phyloP scores from a whole-genome alignment of 139 green algal species.

The Micractinium conductrix region DNA sequence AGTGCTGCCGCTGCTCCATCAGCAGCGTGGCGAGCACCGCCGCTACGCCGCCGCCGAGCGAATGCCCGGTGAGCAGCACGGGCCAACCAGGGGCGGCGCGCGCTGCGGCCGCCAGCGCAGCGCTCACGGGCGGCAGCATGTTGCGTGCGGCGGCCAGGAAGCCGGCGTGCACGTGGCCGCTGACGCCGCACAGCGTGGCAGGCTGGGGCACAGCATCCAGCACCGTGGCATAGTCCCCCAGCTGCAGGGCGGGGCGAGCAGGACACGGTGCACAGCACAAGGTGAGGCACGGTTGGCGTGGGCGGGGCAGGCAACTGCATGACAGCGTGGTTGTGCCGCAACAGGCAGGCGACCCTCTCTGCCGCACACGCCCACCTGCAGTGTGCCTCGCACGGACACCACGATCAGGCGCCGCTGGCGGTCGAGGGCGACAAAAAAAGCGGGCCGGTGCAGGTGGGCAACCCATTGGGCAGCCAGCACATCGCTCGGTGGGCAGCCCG shows the following conservation, averaged over 20 bases:
- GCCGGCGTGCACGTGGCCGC: conserved; percentile 22
- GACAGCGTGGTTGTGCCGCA: not conserved
- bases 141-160: conserved; percentile 27
- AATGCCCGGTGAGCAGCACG: conserved; percentile 60
- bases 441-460: conserved; percentile 16
- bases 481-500: not conserved
- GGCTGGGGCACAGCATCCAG: conserved; percentile 15
- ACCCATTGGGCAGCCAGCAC: conserved; percentile 24
- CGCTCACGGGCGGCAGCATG: conserved; percentile 17
- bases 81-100: conserved; percentile 55
- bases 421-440: conserved; percentile 11
- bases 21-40: conserved; percentile 26
- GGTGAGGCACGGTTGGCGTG: not conserved
- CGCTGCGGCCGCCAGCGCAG: conserved; percentile 42
- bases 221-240: conserved; percentile 12
- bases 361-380: not conserved
- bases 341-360: not conserved
- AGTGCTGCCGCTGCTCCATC: not conserved
- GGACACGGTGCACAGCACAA: not conserved
- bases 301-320: not conserved
- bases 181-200: not conserved
- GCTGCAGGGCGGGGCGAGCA: not conserved
- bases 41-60: conserved; percentile 50
- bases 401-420: conserved; percentile 1
- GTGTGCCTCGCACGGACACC: conserved; percentile 18